Percentiles rank a stretch among this genome's conserved stretches.
Evolutionary conservation across 2,329 filamentous ascomycete species (phyloP).

Genomic region (Penicillium sp.): DNA sequence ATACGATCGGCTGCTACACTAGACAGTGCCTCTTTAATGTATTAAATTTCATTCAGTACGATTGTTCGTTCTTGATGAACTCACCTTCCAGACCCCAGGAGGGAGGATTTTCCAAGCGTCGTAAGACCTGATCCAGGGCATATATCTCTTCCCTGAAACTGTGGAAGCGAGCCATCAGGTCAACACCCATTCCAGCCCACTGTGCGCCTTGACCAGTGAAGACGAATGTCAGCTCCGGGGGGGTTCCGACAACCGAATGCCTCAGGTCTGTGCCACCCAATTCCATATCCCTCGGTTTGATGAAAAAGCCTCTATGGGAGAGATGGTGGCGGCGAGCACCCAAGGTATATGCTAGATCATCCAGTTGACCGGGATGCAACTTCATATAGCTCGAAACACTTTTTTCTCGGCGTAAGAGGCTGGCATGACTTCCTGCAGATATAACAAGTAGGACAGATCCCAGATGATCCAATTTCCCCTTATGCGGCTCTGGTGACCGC

Average conservation of each 20-base stretch:
- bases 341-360: constrained; percentile 2
- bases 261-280: too few species aligned
- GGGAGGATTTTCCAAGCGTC: constrained; percentile 1
- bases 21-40: background rate
- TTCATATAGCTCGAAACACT: too few species aligned
- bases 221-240: constrained; percentile 23
- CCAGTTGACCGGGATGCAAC: too few species aligned
- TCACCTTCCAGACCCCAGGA: constrained; percentile 11
- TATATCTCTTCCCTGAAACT: constrained; percentile 20
- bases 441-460: too few species aligned
- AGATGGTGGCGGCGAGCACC: constrained; percentile 16
- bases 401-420: too few species aligned
- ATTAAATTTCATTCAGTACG: too few species aligned
- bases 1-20: constrained; percentile 6
- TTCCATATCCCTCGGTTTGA: too few species aligned
- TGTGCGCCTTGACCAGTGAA: constrained; percentile 43
- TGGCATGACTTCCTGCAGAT: too few species aligned
- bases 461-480: too few species aligned
- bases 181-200: constrained; percentile 34
- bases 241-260: too few species aligned
- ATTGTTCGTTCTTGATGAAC: background rate
- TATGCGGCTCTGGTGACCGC: too few species aligned
- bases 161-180: constrained; percentile 23
- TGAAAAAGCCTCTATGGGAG: background rate
- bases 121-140: constrained; percentile 15